phyloP scores from a whole-genome alignment of 495 filamentous ascomycete species.

The Terfezia boudieri region DNA sequence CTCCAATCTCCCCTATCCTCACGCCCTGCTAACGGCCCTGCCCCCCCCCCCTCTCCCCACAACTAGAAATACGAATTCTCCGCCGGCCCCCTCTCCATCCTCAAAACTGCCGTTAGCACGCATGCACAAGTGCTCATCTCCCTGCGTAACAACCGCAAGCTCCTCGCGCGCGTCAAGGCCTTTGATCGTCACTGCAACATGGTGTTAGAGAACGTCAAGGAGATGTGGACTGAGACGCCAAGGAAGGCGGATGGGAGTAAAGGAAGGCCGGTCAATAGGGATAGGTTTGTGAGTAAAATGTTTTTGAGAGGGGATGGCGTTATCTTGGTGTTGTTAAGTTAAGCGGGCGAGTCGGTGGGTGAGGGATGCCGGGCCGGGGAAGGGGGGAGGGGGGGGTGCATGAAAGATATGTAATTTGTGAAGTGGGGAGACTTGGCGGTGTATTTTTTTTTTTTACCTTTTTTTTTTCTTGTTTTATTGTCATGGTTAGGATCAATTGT shows the following conservation, averaged over 20 bases:
- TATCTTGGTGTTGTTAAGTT: constrained; percentile 79
- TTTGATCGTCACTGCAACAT: constrained; percentile 94
- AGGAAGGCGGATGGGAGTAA: constrained; percentile 52
- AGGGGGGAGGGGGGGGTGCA: not conserved
- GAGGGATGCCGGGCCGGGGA: not conserved
- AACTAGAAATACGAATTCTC: constrained; percentile 58
- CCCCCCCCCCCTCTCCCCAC: no score
- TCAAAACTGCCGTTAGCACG: constrained; percentile 71
- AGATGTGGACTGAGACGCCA: constrained; percentile 98
- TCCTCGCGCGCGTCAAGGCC: constrained; percentile 59
- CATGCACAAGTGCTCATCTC: constrained; percentile 81
- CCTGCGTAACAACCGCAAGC: constrained; percentile 70
- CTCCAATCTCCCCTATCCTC: not conserved
- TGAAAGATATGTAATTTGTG: not conserved
- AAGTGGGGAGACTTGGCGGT: not conserved
- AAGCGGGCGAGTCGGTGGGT: not conserved
- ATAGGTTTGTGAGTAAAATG: constrained; percentile 98
- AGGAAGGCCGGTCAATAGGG: constrained; percentile 85
- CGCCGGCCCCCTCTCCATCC: constrained; percentile 66
- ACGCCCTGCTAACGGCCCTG: not conserved
- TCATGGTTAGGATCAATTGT: no score
- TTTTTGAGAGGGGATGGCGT: constrained; percentile 87
- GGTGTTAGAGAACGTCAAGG: constrained; percentile 95
- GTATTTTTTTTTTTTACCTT: no score
- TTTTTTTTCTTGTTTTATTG: not conserved